Percentiles rank a stretch among this genome's conserved stretches.
Evolutionary conservation across 2,329 filamentous ascomycete genomes (phyloP).

Genomic region (Pseudogymnoascus sp.): DNA sequence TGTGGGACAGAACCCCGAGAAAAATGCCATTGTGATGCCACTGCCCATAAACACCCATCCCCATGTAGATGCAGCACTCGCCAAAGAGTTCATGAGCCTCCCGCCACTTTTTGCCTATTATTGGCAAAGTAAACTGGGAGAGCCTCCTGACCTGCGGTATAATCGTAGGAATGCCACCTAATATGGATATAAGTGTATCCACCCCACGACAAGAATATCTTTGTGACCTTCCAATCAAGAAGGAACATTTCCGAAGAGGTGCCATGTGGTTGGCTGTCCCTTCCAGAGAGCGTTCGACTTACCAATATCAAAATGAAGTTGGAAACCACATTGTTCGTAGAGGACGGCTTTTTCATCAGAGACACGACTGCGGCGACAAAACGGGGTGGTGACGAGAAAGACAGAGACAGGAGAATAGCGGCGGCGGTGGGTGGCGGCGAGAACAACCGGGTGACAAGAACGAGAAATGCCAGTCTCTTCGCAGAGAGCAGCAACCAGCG

Average conservation of each 20-base stretch:
- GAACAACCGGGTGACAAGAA: background rate
- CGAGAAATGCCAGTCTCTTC: background rate
- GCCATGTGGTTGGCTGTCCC: too few relatives aligned
- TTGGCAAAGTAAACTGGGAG: background rate
- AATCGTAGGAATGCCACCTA: background rate
- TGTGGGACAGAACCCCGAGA: background rate
- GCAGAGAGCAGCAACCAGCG: background rate
- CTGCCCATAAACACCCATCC: background rate
- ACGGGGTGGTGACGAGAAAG: background rate
- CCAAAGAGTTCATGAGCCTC: background rate
- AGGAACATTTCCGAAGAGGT: too few relatives aligned
- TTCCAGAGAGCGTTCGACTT: too few relatives aligned
- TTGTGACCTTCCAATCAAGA: too few relatives aligned
- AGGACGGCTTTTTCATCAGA: too few relatives aligned
- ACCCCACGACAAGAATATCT: too few relatives aligned
- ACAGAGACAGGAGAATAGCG: background rate
- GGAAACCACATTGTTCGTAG: too few relatives aligned
- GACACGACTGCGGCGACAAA: background rate
- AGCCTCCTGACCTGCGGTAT: background rate
- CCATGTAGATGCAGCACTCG: background rate
- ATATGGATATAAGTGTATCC: background rate
- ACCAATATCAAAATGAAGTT: too few relatives aligned
- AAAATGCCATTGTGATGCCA: background rate
- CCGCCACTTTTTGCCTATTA: background rate
- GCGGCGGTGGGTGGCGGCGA: background rate